These are phyloP conservation scores for Fusarium sacchari DNA, from an alignment of 2,329 filamentous ascomycete species.

Conservation along the genomic window DNA sequence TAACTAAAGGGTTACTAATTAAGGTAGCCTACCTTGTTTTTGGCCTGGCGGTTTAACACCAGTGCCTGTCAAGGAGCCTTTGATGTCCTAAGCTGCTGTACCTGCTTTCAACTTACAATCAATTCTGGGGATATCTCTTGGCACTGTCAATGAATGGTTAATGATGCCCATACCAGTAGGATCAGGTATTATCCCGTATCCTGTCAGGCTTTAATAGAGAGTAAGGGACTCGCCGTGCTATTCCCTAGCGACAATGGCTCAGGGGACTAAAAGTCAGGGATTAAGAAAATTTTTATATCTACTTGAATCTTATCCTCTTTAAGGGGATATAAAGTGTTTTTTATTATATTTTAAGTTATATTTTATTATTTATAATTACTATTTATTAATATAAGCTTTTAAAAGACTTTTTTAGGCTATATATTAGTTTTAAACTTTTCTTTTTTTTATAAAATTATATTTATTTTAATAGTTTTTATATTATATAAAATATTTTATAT, in stretches of 20 bases:
- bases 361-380: no score
- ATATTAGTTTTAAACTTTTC: no score
- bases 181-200: constrained; percentile 32
- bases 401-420: no score
- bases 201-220: constrained; percentile 7
- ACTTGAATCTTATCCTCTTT: constrained; percentile 7
- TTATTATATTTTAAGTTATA: no score
- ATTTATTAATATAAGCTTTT: no score
- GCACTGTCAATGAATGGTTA: constrained; percentile 31
- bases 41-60: no score
- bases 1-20: no score
- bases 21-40: no score
- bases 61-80: constrained; percentile 21
- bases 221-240: constrained; percentile 24
- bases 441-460: no score
- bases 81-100: constrained; percentile 27
- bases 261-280: constrained; percentile 11
- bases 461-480: no score
- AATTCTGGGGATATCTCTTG: constrained; percentile 46
- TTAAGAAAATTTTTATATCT: constrained; percentile 20
- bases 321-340: no score
- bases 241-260: constrained; percentile 4
- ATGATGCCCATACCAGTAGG: background rate
- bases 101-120: constrained; percentile 15
- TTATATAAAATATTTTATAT: no score